Conservation (phyloP, 768 basidiomycete genomes). For the Lentinula lateritia region DNA sequence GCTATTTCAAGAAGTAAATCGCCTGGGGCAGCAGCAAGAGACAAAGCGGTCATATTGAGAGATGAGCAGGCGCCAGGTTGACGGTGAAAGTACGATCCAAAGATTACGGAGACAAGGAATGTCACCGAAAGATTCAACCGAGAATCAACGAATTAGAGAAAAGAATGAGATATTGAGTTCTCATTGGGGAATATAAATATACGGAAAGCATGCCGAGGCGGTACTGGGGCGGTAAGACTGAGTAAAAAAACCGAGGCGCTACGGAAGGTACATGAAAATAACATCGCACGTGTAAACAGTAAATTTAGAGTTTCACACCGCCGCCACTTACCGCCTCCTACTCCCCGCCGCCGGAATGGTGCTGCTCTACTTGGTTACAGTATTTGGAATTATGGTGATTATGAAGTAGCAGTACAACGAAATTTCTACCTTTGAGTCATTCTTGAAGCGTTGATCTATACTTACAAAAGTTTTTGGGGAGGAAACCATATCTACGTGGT, state of each 20-base stretch:
- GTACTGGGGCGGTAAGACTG: background rate
- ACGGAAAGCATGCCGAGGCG: background rate
- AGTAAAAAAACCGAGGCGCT: background rate
- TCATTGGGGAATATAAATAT: background rate
- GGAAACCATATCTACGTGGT: too few species aligned
- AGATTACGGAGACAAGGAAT: background rate
- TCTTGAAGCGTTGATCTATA: too few species aligned
- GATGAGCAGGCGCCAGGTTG: background rate
- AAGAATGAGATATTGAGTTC: background rate
- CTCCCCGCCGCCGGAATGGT: background rate
- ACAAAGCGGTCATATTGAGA: background rate
- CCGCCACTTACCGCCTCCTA: too few species aligned
- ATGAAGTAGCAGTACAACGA: too few species aligned
- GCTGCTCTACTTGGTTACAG: too few species aligned
- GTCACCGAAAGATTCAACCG: background rate
- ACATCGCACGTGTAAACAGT: background rate
- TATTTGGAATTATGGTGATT: too few species aligned
- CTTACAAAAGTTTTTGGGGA: too few species aligned
- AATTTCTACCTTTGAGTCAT: too few species aligned
- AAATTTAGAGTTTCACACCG: background rate
- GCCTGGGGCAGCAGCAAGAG: constrained; percentile 31
- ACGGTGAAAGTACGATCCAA: background rate
- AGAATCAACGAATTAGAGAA: background rate
- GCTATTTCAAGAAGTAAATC: constrained; percentile 70
- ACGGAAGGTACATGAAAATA: background rate